Base-by-base conservation (phyloP, 2,329 filamentous ascomycete species). In the Cytospora piceae region DNA sequence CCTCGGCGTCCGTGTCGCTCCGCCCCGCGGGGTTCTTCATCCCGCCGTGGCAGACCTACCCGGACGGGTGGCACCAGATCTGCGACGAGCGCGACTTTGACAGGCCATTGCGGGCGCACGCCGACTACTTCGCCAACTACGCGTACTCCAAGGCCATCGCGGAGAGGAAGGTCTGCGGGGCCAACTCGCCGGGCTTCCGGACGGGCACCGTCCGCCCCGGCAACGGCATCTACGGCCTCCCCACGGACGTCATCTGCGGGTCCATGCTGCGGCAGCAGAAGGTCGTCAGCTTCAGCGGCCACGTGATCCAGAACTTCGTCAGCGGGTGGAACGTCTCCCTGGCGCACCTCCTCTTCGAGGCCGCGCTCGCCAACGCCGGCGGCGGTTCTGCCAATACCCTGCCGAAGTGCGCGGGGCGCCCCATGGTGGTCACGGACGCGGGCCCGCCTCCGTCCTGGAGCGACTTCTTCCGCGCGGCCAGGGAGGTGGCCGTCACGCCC, bases 181-280 rank as follows among this genome's bases (percentile, higher is more conserved):
- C 81, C 31, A 78, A 83, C 71, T 66, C 73, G 34, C 69, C 70
- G 11, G 64, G 73, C 9, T 83, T 87, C 72, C 79, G 83, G 12
- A 86, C 84, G 0, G 85, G 84, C 9, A 77, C 77, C 57, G 81
- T 87, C 68, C 79, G 85, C 2, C 84, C 84, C 0, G 79, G 80
- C 15, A 85, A 85, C 68, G 80, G 77, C 32, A 79, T 86, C 55
- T 86, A 85, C 69, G 84, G 83, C 5, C 78, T 80, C 66, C 76
- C 77, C 17, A 76, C 75, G 49, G 80, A 85, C 68, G 74, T 76
- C 24, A 69, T 83, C 27, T 73, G 80, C 2, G 79, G 77, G 3
- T 63, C 72, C 7, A 77, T 80, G 60, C 71, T 85, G 17, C 74
- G 71, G n/a, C 67, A 71, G 20, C 74, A 77, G 31, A 74, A 72